These are phyloP conservation scores for Penicillium aurantiogriseum DNA, from an alignment of 2,329 filamentous ascomycete species.

Conservation along the genomic window DNA sequence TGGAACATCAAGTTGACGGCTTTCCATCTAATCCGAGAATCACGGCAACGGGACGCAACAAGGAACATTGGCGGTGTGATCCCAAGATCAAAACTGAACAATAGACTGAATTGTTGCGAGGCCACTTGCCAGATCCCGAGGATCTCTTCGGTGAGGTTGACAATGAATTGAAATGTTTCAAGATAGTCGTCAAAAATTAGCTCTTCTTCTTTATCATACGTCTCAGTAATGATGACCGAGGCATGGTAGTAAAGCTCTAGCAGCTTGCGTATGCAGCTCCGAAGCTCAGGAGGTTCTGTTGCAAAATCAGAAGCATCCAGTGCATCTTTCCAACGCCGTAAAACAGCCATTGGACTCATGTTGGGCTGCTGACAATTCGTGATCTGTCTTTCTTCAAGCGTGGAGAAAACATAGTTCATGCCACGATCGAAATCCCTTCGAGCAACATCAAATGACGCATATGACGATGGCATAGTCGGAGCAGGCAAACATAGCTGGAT, in stretches of 20 bases:
- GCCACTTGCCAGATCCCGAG: background rate
- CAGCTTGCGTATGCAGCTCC: background rate
- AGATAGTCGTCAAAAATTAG: background rate
- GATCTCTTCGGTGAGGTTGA: background rate
- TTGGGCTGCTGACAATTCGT: background rate
- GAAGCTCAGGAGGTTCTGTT: background rate
- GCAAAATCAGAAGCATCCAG: background rate
- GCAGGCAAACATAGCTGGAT: background rate
- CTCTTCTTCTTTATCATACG: background rate
- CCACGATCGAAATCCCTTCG: slow-evolving; percentile 5
- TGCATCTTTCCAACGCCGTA: slow-evolving; percentile 3
- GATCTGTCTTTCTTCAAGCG: background rate
- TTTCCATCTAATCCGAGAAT: background rate
- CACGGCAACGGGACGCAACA: slow-evolving; percentile 6
- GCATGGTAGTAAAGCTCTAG: slow-evolving; percentile 4
- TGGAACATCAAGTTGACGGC: slow-evolving; percentile 2
- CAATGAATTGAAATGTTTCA: background rate
- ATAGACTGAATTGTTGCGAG: background rate
- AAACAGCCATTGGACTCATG: background rate
- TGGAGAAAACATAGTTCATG: slow-evolving; percentile 8
- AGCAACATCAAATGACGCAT: background rate
- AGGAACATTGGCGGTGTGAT: slow-evolving; percentile 7
- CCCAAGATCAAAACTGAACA: slow-evolving; percentile 8
- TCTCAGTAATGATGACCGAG: background rate
- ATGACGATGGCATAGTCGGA: slow-evolving; percentile 2